phyloP scores from a whole-genome alignment of 2,329 filamentous ascomycete species.

The Pseudogymnoascus destructans region DNA sequence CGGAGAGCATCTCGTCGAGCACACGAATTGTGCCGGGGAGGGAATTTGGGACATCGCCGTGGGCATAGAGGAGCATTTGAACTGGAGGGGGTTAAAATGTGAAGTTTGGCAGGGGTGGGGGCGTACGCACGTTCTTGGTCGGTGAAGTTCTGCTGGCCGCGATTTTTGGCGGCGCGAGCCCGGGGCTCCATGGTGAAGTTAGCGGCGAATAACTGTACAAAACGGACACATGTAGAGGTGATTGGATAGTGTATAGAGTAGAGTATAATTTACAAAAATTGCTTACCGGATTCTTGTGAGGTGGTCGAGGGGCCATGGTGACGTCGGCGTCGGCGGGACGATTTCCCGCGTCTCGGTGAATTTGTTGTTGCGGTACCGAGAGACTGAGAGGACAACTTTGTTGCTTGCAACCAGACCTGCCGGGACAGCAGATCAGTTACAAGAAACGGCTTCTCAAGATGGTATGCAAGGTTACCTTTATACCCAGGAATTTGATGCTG shows the following conservation, averaged over 20 bases:
- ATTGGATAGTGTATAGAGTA: not conserved
- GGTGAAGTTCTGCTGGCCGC: slow-evolving; percentile 70
- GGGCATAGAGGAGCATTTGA: slow-evolving; percentile 61
- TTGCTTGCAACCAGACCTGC: not conserved
- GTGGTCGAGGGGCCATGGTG: not conserved
- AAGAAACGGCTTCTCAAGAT: slow-evolving; percentile 12
- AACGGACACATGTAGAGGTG: not conserved
- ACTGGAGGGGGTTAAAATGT: slow-evolving; percentile 35
- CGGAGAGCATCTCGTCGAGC: slow-evolving; percentile 89
- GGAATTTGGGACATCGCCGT: slow-evolving; percentile 65
- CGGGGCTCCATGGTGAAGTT: slow-evolving; percentile 51
- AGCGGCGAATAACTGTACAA: not conserved
- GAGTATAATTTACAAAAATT: not conserved
- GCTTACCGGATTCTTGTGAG: not conserved
- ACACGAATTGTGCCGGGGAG: slow-evolving; percentile 74
- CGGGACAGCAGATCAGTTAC: not conserved
- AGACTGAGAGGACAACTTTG: not conserved
- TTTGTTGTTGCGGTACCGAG: slow-evolving; percentile 1
- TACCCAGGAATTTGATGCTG: not conserved
- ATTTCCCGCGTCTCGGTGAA: slow-evolving; percentile 8
- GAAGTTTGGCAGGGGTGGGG: slow-evolving; percentile 2
- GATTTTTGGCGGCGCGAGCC: slow-evolving; percentile 65
- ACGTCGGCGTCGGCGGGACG: not conserved
- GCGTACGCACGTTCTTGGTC: slow-evolving; percentile 50
- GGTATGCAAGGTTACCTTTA: slow-evolving; percentile 11